Conservation (phyloP, 106 monocot species). For the Acorus calamus region DNA sequence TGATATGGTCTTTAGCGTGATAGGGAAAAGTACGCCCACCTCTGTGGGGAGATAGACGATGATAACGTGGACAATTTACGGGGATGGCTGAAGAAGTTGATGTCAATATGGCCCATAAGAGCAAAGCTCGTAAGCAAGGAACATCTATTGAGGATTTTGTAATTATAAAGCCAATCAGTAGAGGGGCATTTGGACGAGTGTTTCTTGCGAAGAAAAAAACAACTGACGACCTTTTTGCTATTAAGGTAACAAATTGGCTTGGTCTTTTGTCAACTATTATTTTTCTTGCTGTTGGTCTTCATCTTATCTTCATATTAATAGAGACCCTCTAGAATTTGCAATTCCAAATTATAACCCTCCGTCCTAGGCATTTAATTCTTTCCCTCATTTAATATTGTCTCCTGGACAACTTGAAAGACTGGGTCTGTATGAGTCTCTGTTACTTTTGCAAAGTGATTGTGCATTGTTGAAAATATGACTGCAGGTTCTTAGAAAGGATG, state of each 20-base stretch:
- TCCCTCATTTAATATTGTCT: too few species aligned
- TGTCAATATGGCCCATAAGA: constrained; percentile 28
- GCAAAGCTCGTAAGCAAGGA: constrained; percentile 66
- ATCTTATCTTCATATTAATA: neutral
- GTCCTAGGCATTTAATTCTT: too few species aligned
- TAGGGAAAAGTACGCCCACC: constrained; percentile 90
- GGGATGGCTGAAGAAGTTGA: constrained; percentile 39
- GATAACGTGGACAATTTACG: constrained; percentile 30
- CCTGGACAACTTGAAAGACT: too few species aligned
- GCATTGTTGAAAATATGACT: constrained; percentile 1
- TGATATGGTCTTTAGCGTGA: constrained; percentile 3
- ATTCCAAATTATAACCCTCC: too few species aligned
- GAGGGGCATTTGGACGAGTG: constrained; percentile 98
- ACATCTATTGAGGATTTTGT: constrained; percentile 99
- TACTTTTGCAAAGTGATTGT: neutral
- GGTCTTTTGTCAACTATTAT: neutral
- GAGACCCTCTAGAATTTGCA: too few species aligned
- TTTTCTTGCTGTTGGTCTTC: neutral
- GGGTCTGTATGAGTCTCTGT: too few species aligned
- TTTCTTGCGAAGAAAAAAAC: constrained; percentile 97
- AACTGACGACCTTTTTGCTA: constrained; percentile 94
- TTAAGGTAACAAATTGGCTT: constrained; percentile 47
- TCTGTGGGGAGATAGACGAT: constrained; percentile 79
- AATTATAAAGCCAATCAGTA: constrained; percentile 96
- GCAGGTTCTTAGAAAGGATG: constrained; percentile 93